A percentile compares a stretch with the other conserved stretches of the same genome.
Evolutionary conservation across 1,284 basidiomycete species (phyloP).

Genomic region (Ceratorhiza oryzae-sativae): DNA sequence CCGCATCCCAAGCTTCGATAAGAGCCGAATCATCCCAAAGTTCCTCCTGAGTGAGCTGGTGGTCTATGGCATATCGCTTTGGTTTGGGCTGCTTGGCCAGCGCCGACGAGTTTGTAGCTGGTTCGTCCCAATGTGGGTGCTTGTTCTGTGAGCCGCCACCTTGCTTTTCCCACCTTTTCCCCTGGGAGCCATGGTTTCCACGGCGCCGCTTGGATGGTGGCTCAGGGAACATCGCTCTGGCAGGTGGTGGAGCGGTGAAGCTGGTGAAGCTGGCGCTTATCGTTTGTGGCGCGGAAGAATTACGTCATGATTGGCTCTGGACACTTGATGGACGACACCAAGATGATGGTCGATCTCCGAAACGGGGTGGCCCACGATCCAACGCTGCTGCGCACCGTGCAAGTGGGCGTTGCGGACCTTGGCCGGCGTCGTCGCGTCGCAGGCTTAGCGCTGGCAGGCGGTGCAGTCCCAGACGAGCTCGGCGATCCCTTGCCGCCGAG

Average conservation of each 20-base stretch:
- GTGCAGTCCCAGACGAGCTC: not conserved
- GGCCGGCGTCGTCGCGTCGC: no score
- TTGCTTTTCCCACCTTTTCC: constrained; percentile 1
- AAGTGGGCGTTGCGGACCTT: no score
- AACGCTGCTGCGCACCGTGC: not conserved
- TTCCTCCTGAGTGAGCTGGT: constrained; percentile 70
- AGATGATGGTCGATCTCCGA: not conserved
- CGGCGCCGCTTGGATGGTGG: constrained; percentile 21
- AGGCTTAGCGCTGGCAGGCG: not conserved
- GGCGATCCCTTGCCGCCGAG: not conserved
- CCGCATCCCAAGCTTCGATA: constrained; percentile 80
- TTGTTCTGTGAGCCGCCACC: not conserved
- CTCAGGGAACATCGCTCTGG: constrained; percentile 17
- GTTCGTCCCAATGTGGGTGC: constrained; percentile 59
- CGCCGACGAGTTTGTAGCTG: constrained; percentile 46
- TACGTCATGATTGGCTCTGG: constrained; percentile 17
- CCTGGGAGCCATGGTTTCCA: constrained; percentile 2
- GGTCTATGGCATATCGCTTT: constrained; percentile 59
- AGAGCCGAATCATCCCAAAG: constrained; percentile 85
- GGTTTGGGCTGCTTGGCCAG: constrained; percentile 45
- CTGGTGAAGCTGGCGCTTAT: not conserved
- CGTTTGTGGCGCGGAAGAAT: not conserved
- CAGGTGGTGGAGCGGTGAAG: constrained; percentile 1
- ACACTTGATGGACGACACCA: not conserved
- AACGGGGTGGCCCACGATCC: not conserved